Percentiles rank a stretch among this genome's conserved stretches.
Evolutionary conservation across 129 eudicot species (phyloP).

Genomic region (Chrysanthemum lavandulifolium): DNA sequence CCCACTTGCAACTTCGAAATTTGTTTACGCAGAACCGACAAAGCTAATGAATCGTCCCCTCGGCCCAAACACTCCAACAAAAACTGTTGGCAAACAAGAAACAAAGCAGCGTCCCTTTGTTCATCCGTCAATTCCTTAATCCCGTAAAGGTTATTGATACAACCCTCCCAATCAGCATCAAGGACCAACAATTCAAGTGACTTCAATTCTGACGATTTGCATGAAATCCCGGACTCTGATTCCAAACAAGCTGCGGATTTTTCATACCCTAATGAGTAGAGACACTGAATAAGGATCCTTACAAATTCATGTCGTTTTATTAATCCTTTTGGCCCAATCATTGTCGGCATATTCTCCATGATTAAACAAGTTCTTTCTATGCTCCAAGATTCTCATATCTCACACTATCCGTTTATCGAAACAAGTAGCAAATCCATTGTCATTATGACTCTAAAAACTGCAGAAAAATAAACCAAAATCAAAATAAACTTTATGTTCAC

Average conservation of each 20-base stretch:
- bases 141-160: slow-evolving; percentile 42
- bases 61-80: slow-evolving; percentile 67
- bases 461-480: slow-evolving; percentile 15
- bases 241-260: slow-evolving; percentile 81
- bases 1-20: slow-evolving; percentile 53
- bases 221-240: slow-evolving; percentile 65
- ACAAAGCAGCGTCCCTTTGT: slow-evolving; percentile 63
- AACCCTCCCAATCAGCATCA: slow-evolving; percentile 68
- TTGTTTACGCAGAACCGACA: slow-evolving; percentile 58
- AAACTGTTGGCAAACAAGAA: slow-evolving; percentile 66
- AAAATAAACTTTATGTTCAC: not conserved
- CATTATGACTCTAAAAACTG: slow-evolving; percentile 16
- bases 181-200: slow-evolving; percentile 53
- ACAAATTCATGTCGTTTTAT: slow-evolving; percentile 76
- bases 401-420: slow-evolving; percentile 20
- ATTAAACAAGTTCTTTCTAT: slow-evolving; percentile 23
- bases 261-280: slow-evolving; percentile 65
- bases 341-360: slow-evolving; percentile 48
- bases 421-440: slow-evolving; percentile 19
- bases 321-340: slow-evolving; percentile 59
- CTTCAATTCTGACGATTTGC: slow-evolving; percentile 58
- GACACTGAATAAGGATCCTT: slow-evolving; percentile 70
- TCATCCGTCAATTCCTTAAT: slow-evolving; percentile 66
- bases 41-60: slow-evolving; percentile 62
- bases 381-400: slow-evolving; percentile 34